phyloP scores from a whole-genome alignment of 129 eudicot species.

The Flaveria linearis region DNA sequence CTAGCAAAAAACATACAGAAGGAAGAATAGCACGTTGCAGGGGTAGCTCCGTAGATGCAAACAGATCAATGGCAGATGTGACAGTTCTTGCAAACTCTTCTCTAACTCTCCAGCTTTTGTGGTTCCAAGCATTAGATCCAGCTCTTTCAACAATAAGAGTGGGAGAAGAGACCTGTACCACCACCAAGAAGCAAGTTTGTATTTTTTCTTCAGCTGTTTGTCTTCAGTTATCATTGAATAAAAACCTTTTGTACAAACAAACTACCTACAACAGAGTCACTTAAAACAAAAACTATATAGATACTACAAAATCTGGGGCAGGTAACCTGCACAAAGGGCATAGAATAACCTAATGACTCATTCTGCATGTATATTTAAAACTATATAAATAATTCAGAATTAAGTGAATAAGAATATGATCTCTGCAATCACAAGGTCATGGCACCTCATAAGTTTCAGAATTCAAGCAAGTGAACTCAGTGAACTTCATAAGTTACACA shows the following conservation, averaged over 20 bases:
- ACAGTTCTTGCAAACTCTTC: conserved; percentile 97
- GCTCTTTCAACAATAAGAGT: conserved; percentile 98
- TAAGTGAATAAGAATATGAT: background rate
- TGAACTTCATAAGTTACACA: background rate
- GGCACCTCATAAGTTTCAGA: background rate
- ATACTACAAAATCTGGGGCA: conserved; percentile 9
- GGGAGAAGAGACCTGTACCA: conserved; percentile 91
- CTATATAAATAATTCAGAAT: background rate
- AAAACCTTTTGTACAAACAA: conserved; percentile 11
- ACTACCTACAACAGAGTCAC: conserved; percentile 11
- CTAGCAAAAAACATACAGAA: conserved; percentile 54
- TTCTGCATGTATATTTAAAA: conserved; percentile 5
- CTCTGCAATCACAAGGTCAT: conserved; percentile 8
- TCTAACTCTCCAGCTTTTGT: conserved; percentile 98
- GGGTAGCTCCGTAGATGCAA: conserved; percentile 95
- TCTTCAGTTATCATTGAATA: background rate
- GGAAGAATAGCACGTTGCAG: conserved; percentile 97
- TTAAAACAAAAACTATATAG: conserved; percentile 12
- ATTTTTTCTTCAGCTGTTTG: conserved; percentile 17
- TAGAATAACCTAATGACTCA: background rate
- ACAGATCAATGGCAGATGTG: conserved; percentile 86
- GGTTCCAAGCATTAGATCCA: conserved; percentile 92
- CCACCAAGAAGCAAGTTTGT: conserved; percentile 23
- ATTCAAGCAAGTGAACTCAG: background rate
- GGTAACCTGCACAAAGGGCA: conserved; percentile 21